Conservation (phyloP, 1,284 basidiomycete species). For the Ceratorhiza oryzae-sativae region DNA sequence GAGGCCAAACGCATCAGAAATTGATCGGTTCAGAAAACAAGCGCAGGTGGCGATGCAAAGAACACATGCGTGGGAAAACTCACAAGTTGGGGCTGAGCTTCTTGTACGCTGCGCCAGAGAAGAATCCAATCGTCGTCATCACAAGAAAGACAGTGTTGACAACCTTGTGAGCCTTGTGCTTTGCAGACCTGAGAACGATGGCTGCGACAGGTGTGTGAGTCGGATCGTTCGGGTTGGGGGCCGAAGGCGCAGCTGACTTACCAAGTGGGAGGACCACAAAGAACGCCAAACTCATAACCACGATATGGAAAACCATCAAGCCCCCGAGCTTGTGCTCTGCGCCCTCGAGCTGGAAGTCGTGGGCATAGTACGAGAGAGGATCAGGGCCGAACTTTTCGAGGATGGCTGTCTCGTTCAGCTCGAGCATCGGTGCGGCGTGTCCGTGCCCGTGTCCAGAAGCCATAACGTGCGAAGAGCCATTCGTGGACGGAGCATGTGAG, state of each 20-base stretch:
- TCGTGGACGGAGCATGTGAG: background rate
- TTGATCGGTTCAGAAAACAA: slow-evolving; percentile 40
- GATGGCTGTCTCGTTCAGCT: slow-evolving; percentile 77
- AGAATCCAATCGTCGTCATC: slow-evolving; percentile 64
- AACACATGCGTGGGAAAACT: slow-evolving; percentile 37
- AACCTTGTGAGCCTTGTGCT: slow-evolving; percentile 66
- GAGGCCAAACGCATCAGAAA: slow-evolving; percentile 35
- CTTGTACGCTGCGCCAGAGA: slow-evolving; percentile 68
- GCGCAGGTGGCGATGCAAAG: slow-evolving; percentile 31
- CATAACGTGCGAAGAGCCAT: slow-evolving; percentile 13
- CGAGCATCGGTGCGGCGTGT: slow-evolving; percentile 60
- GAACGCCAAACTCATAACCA: slow-evolving; percentile 76
- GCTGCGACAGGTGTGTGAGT: slow-evolving; percentile 54
- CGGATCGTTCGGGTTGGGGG: background rate
- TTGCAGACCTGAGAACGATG: slow-evolving; percentile 75
- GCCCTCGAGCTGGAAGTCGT: slow-evolving; percentile 65
- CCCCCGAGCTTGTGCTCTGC: slow-evolving; percentile 47
- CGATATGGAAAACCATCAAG: slow-evolving; percentile 69
- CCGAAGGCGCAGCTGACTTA: slow-evolving; percentile 50
- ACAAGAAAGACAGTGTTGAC: slow-evolving; percentile 66
- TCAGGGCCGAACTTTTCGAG: slow-evolving; percentile 68
- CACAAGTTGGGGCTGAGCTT: slow-evolving; percentile 82
- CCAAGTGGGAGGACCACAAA: slow-evolving; percentile 77
- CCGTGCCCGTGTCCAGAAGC: slow-evolving; percentile 45
- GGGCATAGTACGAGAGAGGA: slow-evolving; percentile 78